Base-by-base conservation (phyloP, 208 protist species). In the Naegleria lovaniensis region DNA sequence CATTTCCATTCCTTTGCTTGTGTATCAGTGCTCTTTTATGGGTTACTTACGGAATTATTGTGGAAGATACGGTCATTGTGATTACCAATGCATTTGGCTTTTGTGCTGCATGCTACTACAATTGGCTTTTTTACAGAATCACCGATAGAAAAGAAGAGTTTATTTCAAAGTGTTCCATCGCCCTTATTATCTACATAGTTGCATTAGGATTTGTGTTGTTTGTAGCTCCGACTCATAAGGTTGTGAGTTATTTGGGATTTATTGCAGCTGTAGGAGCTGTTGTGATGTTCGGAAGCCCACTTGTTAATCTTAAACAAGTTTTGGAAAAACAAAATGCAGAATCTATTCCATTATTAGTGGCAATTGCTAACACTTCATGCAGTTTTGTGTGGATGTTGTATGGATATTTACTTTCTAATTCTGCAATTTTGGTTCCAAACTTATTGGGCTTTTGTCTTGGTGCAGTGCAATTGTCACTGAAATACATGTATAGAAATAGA, bases 401-500 rank as follows among this genome's bases (percentile, higher is more conserved):
- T 88, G 85, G 85, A 39, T 39, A 40, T 88, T 48, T 88, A 19
- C 40, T 51, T 88, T 88, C 43, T 22, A 58, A 58, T 58, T 22
- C 22, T 33, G 25, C 25, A 0, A 88, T 88, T 88, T 51, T 38
- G 29, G 36, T 88, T 51, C 85, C 85, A 38, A 88, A 88, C 36
- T 25, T 6, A 2, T 19, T 88, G 4, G 85, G 85, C 13, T 36
- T 11, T n/a, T 33, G 7, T 51, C 25, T 88, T 29, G 39, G 19
- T 9, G 16, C 3, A 22, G 5, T 88, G 3, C 39, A 88, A n/a
- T 51, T 88, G 29, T 7, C 25, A 15, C 9, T 88, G 13, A 88
- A 88, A 39, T 88, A 58, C n/a, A 58, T 88, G 39, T 88, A 58
- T 29, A 88, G 85, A 88, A 43, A 25, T 13, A 85, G 36, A 22